A percentile compares a stretch with the other conserved stretches of the same genome.
Conservation (phyloP, 352 stramenopile genomes). For the Phytophthora constricta region DNA sequence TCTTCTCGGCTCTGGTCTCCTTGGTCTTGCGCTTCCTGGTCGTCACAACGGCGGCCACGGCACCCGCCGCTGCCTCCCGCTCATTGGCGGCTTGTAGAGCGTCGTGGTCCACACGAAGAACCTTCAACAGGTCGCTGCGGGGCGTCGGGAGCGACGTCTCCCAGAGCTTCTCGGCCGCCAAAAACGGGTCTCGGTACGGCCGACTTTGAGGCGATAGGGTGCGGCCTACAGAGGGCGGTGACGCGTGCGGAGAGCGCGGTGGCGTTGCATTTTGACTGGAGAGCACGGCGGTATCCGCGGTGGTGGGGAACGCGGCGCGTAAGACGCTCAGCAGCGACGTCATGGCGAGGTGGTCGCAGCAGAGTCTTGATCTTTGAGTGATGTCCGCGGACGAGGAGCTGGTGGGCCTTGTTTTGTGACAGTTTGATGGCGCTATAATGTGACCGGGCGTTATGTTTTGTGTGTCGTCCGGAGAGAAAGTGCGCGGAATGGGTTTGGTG, state of each 20-base stretch:
- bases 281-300: not conserved
- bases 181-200: slow-evolving; percentile 48
- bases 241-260: slow-evolving; percentile 5
- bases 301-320: slow-evolving; percentile 31
- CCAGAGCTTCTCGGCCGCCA: slow-evolving; percentile 37
- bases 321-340: slow-evolving; percentile 44
- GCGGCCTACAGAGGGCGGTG: not conserved
- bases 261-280: slow-evolving; percentile 11
- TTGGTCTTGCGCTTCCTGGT: slow-evolving; percentile 31
- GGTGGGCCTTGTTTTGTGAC: not conserved
- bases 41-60: slow-evolving; percentile 64
- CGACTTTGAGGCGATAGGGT: slow-evolving; percentile 13
- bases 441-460: too few species aligned
- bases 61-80: slow-evolving; percentile 54
- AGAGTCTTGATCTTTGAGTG: not conserved
- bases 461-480: not conserved
- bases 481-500: not conserved
- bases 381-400: not conserved
- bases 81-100: slow-evolving; percentile 56
- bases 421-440: too few species aligned
- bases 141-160: slow-evolving; percentile 34
- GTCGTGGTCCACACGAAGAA: slow-evolving; percentile 69
- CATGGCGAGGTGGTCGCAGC: slow-evolving; percentile 28
- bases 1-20: slow-evolving; percentile 34
- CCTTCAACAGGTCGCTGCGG: slow-evolving; percentile 43